A percentile compares a stretch with the other conserved stretches of the same genome.
Conservation (phyloP, 768 basidiomycete genomes). For the Hygrocybe punicea region DNA sequence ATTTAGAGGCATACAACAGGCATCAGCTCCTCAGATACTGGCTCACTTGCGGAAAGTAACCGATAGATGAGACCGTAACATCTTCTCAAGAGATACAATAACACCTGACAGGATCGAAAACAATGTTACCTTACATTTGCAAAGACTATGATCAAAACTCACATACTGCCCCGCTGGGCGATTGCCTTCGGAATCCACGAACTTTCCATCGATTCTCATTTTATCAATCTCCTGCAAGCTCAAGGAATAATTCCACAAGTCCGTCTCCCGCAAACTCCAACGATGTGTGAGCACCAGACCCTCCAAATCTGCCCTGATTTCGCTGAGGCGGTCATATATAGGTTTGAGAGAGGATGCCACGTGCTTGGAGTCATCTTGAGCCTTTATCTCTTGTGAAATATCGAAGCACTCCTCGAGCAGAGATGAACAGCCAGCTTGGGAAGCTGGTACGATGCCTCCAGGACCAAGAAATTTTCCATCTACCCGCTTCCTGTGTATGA, state of each 20-base stretch:
- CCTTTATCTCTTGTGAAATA: slow-evolving; percentile 91
- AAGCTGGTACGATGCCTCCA: slow-evolving; percentile 83
- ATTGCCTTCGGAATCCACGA: slow-evolving; percentile 90
- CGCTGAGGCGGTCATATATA: slow-evolving; percentile 86
- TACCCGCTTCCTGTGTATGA: slow-evolving; percentile 67
- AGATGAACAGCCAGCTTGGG: slow-evolving; percentile 88
- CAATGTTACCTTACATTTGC: neutral
- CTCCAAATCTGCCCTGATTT: slow-evolving; percentile 86
- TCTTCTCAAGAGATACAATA: slow-evolving; percentile 87
- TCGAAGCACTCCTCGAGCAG: slow-evolving; percentile 97
- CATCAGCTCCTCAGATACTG: slow-evolving; percentile 97
- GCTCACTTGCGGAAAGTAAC: slow-evolving; percentile 90
- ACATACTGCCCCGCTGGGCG: slow-evolving; percentile 94
- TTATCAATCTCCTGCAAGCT: slow-evolving; percentile 95
- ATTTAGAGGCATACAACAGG: slow-evolving; percentile 59
- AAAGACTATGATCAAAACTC: slow-evolving; percentile 26
- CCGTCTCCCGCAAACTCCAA: slow-evolving; percentile 94
- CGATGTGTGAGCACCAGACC: slow-evolving; percentile 90
- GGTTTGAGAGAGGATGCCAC: slow-evolving; percentile 84
- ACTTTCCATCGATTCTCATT: slow-evolving; percentile 96
- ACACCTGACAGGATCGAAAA: slow-evolving; percentile 50
- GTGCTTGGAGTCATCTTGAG: slow-evolving; percentile 84
- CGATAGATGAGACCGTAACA: slow-evolving; percentile 97
- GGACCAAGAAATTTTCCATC: slow-evolving; percentile 95
- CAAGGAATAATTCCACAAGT: slow-evolving; percentile 89